These are phyloP conservation scores for Phoma sp. DNA, from an alignment of 2,329 filamentous ascomycete species.

Conservation along the genomic window DNA sequence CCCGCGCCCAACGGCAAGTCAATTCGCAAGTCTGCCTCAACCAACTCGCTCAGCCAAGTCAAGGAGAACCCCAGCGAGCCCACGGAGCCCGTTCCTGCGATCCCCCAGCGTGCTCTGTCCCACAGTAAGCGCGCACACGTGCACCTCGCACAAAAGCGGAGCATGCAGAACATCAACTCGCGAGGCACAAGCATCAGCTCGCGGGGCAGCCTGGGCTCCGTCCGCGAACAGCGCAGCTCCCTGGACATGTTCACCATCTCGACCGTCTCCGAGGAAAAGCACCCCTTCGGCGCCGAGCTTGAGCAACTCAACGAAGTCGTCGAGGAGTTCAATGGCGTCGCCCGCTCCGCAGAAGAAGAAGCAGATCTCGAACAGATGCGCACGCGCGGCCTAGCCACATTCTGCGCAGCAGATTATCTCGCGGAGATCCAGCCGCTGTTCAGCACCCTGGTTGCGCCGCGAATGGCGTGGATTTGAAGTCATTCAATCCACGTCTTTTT, in stretches of 20 bases:
- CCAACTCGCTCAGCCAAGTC: constrained; percentile 38
- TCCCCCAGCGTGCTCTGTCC: constrained; percentile 81
- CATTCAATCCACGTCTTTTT: background rate
- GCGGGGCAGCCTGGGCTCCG: constrained; percentile 60
- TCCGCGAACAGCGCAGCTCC: constrained; percentile 60
- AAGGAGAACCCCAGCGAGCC: constrained; percentile 26
- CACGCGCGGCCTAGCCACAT: constrained; percentile 73
- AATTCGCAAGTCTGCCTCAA: constrained; percentile 52
- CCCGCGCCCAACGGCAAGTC: constrained; percentile 57
- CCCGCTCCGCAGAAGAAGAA: constrained; percentile 69
- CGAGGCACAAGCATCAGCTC: constrained; percentile 17
- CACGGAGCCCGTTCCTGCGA: constrained; percentile 63
- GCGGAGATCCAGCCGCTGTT: constrained; percentile 75
- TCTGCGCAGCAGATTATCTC: constrained; percentile 83
- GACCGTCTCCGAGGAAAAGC: constrained; percentile 47
- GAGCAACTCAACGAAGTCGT: constrained; percentile 92
- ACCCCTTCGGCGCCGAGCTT: constrained; percentile 89
- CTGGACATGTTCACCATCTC: constrained; percentile 50
- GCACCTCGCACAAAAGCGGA: constrained; percentile 73
- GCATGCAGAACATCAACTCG: constrained; percentile 55
- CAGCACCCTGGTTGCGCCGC: constrained; percentile 31
- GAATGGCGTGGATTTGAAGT: constrained; percentile 48
- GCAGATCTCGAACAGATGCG: constrained; percentile 77
- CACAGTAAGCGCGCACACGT: constrained; percentile 91
- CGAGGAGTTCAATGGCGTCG: constrained; percentile 76